phyloP scores from a whole-genome alignment of 1,139 yeast genomes.

The Ashbya aceris region DNA sequence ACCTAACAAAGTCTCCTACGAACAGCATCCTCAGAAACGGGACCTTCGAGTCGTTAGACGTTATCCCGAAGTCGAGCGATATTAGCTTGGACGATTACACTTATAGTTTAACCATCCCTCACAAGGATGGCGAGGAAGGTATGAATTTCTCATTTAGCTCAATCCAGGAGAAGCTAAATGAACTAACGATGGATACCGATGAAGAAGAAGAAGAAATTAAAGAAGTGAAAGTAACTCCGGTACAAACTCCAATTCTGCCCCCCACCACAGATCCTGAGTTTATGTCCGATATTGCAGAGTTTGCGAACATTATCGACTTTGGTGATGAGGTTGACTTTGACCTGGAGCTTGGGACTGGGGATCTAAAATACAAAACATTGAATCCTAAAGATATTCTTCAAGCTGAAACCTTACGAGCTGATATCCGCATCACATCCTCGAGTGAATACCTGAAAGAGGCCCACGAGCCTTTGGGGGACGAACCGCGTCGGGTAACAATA shows the following conservation, averaged over 20 bases:
- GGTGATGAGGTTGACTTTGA: slow-evolving; percentile 36
- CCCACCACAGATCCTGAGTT: slow-evolving; percentile 28
- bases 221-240: neutral
- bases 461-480: neutral
- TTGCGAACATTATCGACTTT: slow-evolving; percentile 57
- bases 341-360: slow-evolving; percentile 18
- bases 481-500: slow-evolving; percentile 2
- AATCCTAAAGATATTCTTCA: slow-evolving; percentile 8
- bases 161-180: slow-evolving; percentile 21
- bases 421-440: neutral
- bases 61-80: neutral
- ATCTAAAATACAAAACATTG: slow-evolving; percentile 11
- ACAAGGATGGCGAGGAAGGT: slow-evolving; percentile 6
- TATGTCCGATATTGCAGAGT: slow-evolving; percentile 40
- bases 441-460: slow-evolving; percentile 1
- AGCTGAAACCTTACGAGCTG: slow-evolving; percentile 2
- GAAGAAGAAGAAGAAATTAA: neutral
- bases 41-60: slow-evolving; percentile 17
- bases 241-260: neutral
- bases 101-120: slow-evolving; percentile 1
- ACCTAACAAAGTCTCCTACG: slow-evolving; percentile 35
- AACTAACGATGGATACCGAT: slow-evolving; percentile 12
- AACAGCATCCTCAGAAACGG: slow-evolving; percentile 44
- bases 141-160: slow-evolving; percentile 17
- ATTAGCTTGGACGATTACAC: neutral